A percentile compares a stretch with the other conserved stretches of the same genome.
phyloP scores from a whole-genome alignment of 768 basidiomycete genomes.

The Trametes gibbosa region DNA sequence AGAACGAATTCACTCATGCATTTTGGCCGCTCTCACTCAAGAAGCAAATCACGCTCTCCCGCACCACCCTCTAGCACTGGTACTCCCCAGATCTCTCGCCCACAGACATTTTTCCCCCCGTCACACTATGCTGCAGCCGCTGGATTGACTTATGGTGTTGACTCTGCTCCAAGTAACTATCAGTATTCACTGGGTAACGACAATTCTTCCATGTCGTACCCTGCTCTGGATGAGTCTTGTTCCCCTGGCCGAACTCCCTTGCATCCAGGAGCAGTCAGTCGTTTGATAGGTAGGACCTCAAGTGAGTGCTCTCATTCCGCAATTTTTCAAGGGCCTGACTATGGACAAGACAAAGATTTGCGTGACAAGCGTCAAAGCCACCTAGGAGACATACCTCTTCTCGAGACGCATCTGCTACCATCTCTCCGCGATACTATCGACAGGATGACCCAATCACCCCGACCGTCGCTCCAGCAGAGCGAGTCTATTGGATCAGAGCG shows the following conservation, averaged over 20 bases:
- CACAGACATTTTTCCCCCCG: conserved; percentile 32
- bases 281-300: conserved; percentile 2
- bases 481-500: not conserved
- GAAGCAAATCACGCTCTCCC: conserved; percentile 21
- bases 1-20: conserved; percentile 4
- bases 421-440: conserved; percentile 71
- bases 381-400: conserved; percentile 50
- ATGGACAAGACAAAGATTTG: conserved; percentile 8
- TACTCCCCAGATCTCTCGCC: conserved; percentile 5
- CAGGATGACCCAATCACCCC: conserved; percentile 54
- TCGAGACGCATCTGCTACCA: conserved; percentile 66
- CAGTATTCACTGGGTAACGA: not conserved
- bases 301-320: conserved; percentile 6
- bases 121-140: conserved; percentile 38
- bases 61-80: not conserved
- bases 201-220: conserved; percentile 11
- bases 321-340: not conserved
- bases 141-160: conserved; percentile 17
- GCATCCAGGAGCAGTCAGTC: not conserved
- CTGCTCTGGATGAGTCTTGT: conserved; percentile 9
- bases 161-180: not conserved
- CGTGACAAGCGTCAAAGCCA: conserved; percentile 37
- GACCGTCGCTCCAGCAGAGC: conserved; percentile 3
- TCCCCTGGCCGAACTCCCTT: conserved; percentile 6
- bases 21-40: conserved; percentile 18